Base-by-base conservation (phyloP, 2,329 filamentous ascomycete genomes). In the Chaetomiaceae sp. region DNA sequence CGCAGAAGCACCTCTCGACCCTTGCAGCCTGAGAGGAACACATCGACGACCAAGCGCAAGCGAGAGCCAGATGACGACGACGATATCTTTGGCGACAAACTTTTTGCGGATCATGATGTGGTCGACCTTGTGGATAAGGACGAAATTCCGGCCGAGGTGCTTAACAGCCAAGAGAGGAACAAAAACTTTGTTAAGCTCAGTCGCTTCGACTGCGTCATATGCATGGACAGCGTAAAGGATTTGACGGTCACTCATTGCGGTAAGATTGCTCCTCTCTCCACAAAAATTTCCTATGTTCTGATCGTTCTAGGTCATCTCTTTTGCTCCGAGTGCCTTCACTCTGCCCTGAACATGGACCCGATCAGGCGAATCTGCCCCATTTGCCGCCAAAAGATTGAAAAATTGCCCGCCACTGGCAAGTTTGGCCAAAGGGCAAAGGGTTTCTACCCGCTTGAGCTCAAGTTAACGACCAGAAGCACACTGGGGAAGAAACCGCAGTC, bases 171-270 rank as follows among this genome's bases (percentile, higher is more conserved):
- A 3, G 54, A 10, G 11, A 70, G 75, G 49, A 70, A 72, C 45
- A 76, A 79, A 46, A 78, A 75, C 10, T 73, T 68, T 46, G 66
- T 74, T 62, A 81, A 79, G 64, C 66, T 86, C 14, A 71, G 74
- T 40, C 71, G 72, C 4, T 82, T 85, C 43, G 80, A 85, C 66
- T 86, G 83, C 57, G 80, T 82, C 38, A 86, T 86, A 53, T 86
- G 83, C 67, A 82, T 86, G 80, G 83, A 86, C 55, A 74, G 81
- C 56, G 77, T 74, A 23, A 77, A 75, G 1, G 71, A 73, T 25
- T 62, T 86, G 55, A 84, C 81, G 1, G 77, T 85, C 41, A 86
- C 83, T 2, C 80, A 85, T 66, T 86, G 83, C 66, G 83, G 83
- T 86, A 79, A 58, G 80, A 71, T 5, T 32, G 29, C 34, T 45